These are phyloP conservation scores for Macrolepiota fuliginosa DNA, from an alignment of 768 basidiomycete species.

Conservation along the genomic window DNA sequence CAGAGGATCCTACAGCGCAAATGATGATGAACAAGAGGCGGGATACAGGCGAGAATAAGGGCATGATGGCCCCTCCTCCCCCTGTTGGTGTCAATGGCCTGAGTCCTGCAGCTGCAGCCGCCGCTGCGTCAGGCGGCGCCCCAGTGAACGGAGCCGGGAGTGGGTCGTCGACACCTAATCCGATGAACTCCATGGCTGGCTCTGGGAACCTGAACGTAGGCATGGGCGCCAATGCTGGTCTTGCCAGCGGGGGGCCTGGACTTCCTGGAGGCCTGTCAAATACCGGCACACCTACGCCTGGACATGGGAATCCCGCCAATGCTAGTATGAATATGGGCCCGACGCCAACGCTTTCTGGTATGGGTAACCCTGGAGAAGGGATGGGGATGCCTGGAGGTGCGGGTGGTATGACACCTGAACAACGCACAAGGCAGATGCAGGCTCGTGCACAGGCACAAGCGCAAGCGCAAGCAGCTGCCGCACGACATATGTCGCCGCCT, in stretches of 20 bases:
- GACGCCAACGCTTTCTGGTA: constrained; percentile 17
- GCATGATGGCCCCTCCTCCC: constrained; percentile 43
- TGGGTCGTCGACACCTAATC: constrained; percentile 9
- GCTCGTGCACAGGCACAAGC: constrained; percentile 30
- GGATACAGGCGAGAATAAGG: constrained; percentile 65
- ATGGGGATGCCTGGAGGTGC: constrained; percentile 15
- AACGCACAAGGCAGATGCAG: constrained; percentile 25
- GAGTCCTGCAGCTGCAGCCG: constrained; percentile 16
- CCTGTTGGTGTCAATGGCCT: constrained; percentile 25
- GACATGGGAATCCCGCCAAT: constrained; percentile 9
- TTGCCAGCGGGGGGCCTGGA: neutral
- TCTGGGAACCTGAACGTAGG: constrained; percentile 17
- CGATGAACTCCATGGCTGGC: constrained; percentile 20
- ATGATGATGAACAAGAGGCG: constrained; percentile 54
- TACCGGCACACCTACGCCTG: constrained; percentile 18
- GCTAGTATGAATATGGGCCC: constrained; percentile 8
- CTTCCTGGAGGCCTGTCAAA: constrained; percentile 5
- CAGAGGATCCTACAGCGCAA: constrained; percentile 42
- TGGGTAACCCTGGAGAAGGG: constrained; percentile 21
- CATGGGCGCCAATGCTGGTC: neutral
- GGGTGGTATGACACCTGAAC: constrained; percentile 19
- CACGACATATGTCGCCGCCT: constrained; percentile 38
- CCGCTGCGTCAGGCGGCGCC: constrained; percentile 14
- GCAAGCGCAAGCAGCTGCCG: constrained; percentile 21
- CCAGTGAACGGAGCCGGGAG: constrained; percentile 11